Percentiles rank a stretch among this genome's conserved stretches.
Conservation (phyloP, 208 protist species). For the Phytomonas sp. region DNA sequence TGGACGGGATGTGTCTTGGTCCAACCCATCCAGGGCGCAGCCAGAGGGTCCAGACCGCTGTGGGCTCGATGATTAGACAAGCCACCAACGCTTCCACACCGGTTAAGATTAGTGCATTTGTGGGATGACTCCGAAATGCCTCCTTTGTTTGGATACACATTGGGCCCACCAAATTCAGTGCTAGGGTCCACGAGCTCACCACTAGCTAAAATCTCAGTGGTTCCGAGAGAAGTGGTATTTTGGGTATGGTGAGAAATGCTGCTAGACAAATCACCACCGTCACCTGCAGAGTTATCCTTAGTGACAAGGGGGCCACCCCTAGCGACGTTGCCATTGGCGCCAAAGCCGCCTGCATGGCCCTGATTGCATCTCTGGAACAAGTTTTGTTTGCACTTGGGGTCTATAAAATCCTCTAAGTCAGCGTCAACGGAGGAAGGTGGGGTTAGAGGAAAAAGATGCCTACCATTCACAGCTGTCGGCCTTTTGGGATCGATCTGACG, state of each 20-base stretch:
- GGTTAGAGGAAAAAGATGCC: background rate
- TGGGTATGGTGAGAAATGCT: background rate
- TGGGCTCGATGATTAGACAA: background rate
- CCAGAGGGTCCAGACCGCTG: background rate
- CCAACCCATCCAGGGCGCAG: background rate
- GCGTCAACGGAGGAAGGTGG: background rate
- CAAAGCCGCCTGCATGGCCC: background rate
- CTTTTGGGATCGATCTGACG: background rate
- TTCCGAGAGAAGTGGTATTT: background rate
- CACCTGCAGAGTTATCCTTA: background rate
- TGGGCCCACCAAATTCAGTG: too few species aligned
- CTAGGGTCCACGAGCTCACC: background rate
- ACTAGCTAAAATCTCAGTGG: background rate
- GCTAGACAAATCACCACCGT: background rate
- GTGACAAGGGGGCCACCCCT: background rate
- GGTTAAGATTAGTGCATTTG: background rate
- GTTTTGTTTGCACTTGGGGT: background rate
- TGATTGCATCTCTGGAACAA: background rate
- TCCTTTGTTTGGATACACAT: background rate
- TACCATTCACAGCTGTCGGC: background rate
- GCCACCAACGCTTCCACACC: background rate
- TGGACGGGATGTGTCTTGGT: background rate
- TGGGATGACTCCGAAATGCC: background rate
- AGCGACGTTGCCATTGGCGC: background rate
- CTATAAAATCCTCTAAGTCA: background rate